Base-by-base conservation (phyloP, 2,329 filamentous ascomycete genomes). In the Cladosporium sp. region DNA sequence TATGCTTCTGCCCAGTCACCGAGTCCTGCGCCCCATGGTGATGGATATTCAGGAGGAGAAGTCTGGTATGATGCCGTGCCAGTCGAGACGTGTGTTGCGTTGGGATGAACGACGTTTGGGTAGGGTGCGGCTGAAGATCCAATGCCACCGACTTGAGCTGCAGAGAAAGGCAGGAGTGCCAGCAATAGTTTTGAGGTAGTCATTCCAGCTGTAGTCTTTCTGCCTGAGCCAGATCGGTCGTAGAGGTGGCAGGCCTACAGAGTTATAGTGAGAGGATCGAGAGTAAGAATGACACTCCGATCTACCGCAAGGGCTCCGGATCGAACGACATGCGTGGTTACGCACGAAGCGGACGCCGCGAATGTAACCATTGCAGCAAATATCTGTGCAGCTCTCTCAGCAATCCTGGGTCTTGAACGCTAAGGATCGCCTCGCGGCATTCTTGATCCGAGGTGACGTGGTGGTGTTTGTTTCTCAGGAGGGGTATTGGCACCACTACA, bases 1-100 rank as follows among this genome's bases (percentile, higher is more conserved):
- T 76, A 76, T 23, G 74, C 73, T 30, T 67, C 67, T 30, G 64
- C 65, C 75, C 74, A 77, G 49, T 85, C 80, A 1, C 65, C 71
- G 23, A 61, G 53, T n/a, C 73, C 72, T 46, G 69, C 66, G 21
- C 67, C 68, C 71, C 72, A 71, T 43, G 73, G 73, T n/a, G 70
- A 72, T 26, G 73, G 73, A 53, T 70, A 72, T 32, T 67, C 67
- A 16, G 72, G 72, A 26, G 72, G 72, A 30, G 68, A 71, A 36
- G 69, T 66, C 32, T 73, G 72, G 69, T 75, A 75, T 13, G 72
- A 71, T 11, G 32, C 26, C 16, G 51, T 28, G 32, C 51, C 51
- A 68, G 26, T 76, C 64, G 6, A 78, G 51, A 54, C 51, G 18
- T 54, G 51, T 32, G 51, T 54, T n/a, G 51, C 51, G 30, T 54